A percentile compares a stretch with the other conserved stretches of the same genome.
phyloP scores from a whole-genome alignment of 352 stramenopile genomes.

The Phytophthora constricta region DNA sequence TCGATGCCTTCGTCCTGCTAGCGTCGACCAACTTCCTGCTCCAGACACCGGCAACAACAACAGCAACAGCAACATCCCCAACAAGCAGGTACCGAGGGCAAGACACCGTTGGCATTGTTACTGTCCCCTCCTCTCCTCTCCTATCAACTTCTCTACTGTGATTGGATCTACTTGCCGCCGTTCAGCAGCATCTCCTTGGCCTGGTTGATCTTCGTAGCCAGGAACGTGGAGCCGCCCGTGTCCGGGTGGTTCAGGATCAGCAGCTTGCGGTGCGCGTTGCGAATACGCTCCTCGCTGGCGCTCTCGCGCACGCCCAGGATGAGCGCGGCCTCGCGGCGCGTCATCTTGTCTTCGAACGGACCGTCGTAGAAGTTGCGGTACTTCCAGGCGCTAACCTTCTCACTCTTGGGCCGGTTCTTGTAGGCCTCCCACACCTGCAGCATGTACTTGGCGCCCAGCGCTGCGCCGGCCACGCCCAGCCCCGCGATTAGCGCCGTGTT shows the following conservation, averaged over 20 bases:
- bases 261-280: constrained; percentile 98
- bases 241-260: constrained; percentile 99
- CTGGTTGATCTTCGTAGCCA: constrained; percentile 99
- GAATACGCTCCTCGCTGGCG: constrained; percentile 94
- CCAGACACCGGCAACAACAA: no score
- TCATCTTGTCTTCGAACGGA: constrained; percentile 99
- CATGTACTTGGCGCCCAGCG: constrained; percentile 80
- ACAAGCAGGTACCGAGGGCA: no score
- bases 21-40: no score
- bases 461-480: constrained; percentile 70
- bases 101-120: no score
- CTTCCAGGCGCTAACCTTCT: constrained; percentile 67
- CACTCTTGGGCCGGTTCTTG: constrained; percentile 74
- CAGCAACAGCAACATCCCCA: no score
- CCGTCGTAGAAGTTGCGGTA: constrained; percentile 95
- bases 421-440: constrained; percentile 83
- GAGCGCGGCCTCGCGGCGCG: constrained; percentile 96
- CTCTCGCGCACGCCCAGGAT: constrained; percentile 99
- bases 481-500: constrained; percentile 66
- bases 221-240: constrained; percentile 98
- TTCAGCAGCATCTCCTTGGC: constrained; percentile 97
- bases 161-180: constrained; percentile 60
- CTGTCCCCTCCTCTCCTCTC: no score
- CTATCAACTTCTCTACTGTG: no score
- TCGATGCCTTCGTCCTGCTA: no score